Conservation (phyloP, 805 yeast genomes). For the Kodamaea lidongshanica region DNA sequence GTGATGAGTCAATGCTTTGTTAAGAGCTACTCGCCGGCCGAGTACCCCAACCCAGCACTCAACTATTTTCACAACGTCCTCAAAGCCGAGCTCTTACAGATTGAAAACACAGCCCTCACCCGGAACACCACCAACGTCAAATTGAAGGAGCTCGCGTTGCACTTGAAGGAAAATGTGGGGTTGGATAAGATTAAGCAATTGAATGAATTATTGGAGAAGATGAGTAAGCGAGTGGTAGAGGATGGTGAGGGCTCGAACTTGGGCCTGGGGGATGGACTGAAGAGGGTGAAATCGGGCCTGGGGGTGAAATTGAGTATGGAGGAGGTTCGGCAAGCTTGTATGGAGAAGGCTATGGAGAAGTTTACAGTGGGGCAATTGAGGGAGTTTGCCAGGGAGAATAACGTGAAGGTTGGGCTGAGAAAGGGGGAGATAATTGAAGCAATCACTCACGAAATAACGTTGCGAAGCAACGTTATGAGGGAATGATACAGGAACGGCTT, state of each 20-base stretch:
- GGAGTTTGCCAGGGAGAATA: slow-evolving; percentile 27
- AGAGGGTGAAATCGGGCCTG: slow-evolving; percentile 12
- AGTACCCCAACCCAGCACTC: slow-evolving; percentile 59
- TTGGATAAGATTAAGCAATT: slow-evolving; percentile 9
- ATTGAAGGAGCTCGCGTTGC: slow-evolving; percentile 11
- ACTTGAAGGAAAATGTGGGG: slow-evolving; percentile 7
- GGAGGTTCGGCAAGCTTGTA: slow-evolving; percentile 40
- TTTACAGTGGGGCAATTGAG: slow-evolving; percentile 41
- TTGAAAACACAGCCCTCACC: slow-evolving; percentile 14
- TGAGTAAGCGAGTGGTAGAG: no score
- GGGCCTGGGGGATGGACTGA: no score
- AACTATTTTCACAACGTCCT: slow-evolving; percentile 61
- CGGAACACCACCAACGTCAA: slow-evolving; percentile 19
- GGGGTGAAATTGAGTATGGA: slow-evolving; percentile 33
- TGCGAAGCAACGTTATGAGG: no score
- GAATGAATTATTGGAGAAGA: slow-evolving; percentile 10
- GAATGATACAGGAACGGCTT: no score
- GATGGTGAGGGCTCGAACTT: no score
- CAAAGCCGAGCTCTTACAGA: slow-evolving; percentile 60
- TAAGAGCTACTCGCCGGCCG: slow-evolving; percentile 48
- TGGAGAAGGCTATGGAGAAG: slow-evolving; percentile 23
- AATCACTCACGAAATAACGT: slow-evolving; percentile 26
- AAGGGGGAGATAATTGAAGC: slow-evolving; percentile 41
- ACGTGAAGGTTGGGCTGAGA: slow-evolving; percentile 33
- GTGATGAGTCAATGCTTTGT: slow-evolving; percentile 37